phyloP scores from a whole-genome alignment of 371 early-diverging fungal genomes.

The Syncephalastrum monosporum region DNA sequence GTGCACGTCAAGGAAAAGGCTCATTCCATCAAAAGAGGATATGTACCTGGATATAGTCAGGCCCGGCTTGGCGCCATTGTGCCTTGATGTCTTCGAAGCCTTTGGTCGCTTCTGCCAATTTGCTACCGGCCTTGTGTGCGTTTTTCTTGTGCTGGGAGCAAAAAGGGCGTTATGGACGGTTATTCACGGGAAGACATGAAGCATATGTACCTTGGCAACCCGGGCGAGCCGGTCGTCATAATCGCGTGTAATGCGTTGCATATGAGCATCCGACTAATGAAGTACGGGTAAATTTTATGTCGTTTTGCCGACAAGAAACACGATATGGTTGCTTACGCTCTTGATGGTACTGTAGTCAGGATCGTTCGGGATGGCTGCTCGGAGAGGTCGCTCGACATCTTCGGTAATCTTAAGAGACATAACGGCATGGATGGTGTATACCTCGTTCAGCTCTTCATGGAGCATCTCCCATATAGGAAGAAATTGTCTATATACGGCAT shows the following conservation, averaged over 20 bases:
- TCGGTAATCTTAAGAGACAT: constrained; percentile 40
- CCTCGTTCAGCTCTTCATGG: constrained; percentile 40
- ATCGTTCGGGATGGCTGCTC: constrained; percentile 22
- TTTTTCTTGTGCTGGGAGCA: constrained; percentile 35
- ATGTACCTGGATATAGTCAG: constrained; percentile 42
- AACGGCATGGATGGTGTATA: constrained; percentile 44
- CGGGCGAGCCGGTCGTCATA: constrained; percentile 48
- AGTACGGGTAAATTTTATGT: background rate
- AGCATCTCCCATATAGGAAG: constrained; percentile 42
- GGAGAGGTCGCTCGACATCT: constrained; percentile 46
- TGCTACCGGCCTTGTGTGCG: constrained; percentile 31
- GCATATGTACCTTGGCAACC: constrained; percentile 23
- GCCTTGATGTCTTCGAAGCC: constrained; percentile 21
- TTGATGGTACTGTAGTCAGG: constrained; percentile 19
- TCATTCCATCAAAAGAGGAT: background rate
- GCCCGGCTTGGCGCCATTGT: constrained; percentile 45
- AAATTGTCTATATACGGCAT: constrained; percentile 13
- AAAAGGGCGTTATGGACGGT: too few species aligned
- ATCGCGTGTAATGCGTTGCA: constrained; percentile 43
- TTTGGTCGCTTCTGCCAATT: constrained; percentile 25
- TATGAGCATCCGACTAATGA: constrained; percentile 35
- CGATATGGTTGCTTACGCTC: constrained; percentile 17
- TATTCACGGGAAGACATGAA: too few species aligned
- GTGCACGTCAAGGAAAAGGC: background rate
- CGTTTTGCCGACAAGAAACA: background rate